phyloP scores from a whole-genome alignment of 331 rosid genomes.

The Saraca asoca region DNA sequence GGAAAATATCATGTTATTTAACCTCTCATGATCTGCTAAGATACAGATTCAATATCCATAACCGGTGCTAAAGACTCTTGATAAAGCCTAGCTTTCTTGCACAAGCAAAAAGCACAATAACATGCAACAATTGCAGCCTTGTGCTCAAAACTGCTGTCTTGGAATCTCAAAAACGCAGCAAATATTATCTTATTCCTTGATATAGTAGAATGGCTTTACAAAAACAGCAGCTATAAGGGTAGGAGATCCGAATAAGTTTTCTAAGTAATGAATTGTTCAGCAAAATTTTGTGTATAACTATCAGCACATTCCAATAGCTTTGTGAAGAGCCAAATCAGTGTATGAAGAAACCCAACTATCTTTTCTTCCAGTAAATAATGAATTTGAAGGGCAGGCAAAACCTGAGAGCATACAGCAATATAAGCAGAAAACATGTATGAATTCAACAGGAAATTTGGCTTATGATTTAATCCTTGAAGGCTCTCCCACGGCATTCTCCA shows the following conservation, averaged over 20 bases:
- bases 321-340: slow-evolving; percentile 24
- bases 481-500: slow-evolving; percentile 74
- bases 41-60: not conserved
- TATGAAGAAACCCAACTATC: slow-evolving; percentile 18
- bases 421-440: slow-evolving; percentile 23
- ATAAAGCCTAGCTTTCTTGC: not conserved
- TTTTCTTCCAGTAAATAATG: slow-evolving; percentile 13
- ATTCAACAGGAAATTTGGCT: slow-evolving; percentile 22
- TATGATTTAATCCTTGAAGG: slow-evolving; percentile 64
- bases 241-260: slow-evolving; percentile 12
- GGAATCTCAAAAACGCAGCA: not conserved
- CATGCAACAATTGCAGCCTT: not conserved
- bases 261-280: slow-evolving; percentile 35
- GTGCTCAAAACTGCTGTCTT: not conserved
- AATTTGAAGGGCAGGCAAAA: slow-evolving; percentile 27
- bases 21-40: not conserved
- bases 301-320: slow-evolving; percentile 22
- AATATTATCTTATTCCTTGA: slow-evolving; percentile 32
- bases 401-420: slow-evolving; percentile 36
- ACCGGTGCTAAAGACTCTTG: not conserved
- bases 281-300: slow-evolving; percentile 33
- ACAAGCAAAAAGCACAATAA: not conserved
- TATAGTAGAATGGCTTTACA: slow-evolving; percentile 39
- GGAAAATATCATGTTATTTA: not conserved
- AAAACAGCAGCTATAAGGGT: slow-evolving; percentile 25